Conservation (phyloP, 192 early-diverging fungal genomes). For the Podila epicladia region DNA sequence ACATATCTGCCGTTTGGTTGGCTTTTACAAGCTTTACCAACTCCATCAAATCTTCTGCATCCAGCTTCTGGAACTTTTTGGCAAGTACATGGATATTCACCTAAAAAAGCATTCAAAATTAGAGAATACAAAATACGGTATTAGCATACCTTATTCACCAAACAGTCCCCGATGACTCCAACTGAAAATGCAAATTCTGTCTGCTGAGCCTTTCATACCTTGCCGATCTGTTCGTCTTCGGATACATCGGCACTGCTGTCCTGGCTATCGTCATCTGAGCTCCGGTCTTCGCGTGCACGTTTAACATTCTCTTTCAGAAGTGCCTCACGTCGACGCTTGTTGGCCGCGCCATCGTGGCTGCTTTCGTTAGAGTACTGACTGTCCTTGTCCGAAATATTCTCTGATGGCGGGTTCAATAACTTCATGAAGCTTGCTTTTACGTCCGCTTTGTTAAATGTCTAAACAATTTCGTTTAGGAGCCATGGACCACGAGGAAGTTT, state of each 20-base stretch:
- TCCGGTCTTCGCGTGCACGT: slow-evolving; percentile 27
- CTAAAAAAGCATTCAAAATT: slow-evolving; percentile 12
- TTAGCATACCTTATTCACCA: too few species aligned
- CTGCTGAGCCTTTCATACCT: slow-evolving; percentile 12
- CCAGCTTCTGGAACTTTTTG: slow-evolving; percentile 48
- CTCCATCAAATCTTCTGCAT: slow-evolving; percentile 50
- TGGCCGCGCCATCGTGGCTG: slow-evolving; percentile 12
- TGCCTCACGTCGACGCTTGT: slow-evolving; percentile 27
- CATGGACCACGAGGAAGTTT: too few species aligned
- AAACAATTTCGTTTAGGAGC: background rate
- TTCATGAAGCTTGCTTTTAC: slow-evolving; percentile 40
- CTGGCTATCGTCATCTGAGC: slow-evolving; percentile 36
- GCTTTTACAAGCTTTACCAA: slow-evolving; percentile 49
- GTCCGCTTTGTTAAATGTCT: slow-evolving; percentile 43
- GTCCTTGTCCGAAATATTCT: slow-evolving; percentile 15
- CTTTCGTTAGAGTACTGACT: slow-evolving; percentile 13
- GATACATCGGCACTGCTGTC: slow-evolving; percentile 24
- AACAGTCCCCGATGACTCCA: too few species aligned
- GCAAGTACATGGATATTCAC: slow-evolving; percentile 47
- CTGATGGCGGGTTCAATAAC: slow-evolving; percentile 27
- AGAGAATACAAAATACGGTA: background rate
- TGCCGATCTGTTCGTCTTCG: slow-evolving; percentile 17
- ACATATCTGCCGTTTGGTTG: slow-evolving; percentile 52
- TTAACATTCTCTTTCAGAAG: slow-evolving; percentile 23
- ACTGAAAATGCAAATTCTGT: background rate